Base-by-base conservation (phyloP, 192 early-diverging fungal species). In the Coemansia sp. region DNA sequence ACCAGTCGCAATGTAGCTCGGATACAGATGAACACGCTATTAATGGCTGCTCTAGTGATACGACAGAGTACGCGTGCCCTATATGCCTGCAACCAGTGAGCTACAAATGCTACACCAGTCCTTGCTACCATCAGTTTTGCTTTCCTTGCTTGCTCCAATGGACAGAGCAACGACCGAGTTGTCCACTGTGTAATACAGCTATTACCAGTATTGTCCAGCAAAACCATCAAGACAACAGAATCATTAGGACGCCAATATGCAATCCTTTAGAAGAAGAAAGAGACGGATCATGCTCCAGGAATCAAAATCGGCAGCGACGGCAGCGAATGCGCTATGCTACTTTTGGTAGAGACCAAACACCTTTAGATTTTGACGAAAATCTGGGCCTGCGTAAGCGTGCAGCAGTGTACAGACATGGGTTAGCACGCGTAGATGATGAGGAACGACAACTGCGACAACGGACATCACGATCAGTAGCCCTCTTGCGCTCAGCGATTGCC, bases 41-140 rank as follows among this genome's bases (percentile, higher is more conserved):
- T 10, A 46, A 46, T 20, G n/a, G n/a, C 43, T 20, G 16, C n/a
- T 15, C 43, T 0, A 20, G 43, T 15, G n/a, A 4, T 46, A 7
- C n/a, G n/a, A 18, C 43, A 12, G 42, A 63, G 9, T 70, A 72
- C 23, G 37, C 59, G 18, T 79, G 77, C 20, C 77, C 77, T 7
- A 79, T 79, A 48, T 79, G 77, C 23, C 37, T 79, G 29, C 77
- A 79, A 13, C 42, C 42, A 4, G 65, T 71, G 3, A 21, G 5
- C 1, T 29, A 64, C 8, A 45, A 40, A 25, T 42, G 67, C 29
- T 79, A 65, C 52, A 66, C 60, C 0, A 68, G 74, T 2, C 72
- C 72, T 18, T 86, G 84, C 57, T 86, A 66, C 59, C 84, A 86
- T 46, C 67, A 68, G 28, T 86, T 73, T 52, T 86, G 84, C 62